Percentiles rank a stretch among this genome's conserved stretches.
Conservation (phyloP, 768 basidiomycete species). For the Cubamyces lactineus region DNA sequence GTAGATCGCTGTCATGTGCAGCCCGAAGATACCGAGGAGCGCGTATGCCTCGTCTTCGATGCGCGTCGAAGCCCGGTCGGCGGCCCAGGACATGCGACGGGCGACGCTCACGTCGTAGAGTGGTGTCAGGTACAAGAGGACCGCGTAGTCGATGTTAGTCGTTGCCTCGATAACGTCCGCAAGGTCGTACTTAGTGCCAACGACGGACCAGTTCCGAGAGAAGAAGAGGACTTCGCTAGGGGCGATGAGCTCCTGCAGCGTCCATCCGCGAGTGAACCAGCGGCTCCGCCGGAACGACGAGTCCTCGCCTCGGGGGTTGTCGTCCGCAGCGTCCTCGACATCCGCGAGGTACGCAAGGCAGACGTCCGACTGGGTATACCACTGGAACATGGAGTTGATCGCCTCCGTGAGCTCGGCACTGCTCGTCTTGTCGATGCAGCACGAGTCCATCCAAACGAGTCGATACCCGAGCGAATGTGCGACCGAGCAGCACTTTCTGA, state of each 20-base stretch:
- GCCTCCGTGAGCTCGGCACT: constrained; percentile 13
- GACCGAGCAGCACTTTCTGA: not conserved
- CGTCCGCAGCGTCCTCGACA: not conserved
- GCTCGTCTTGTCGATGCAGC: constrained; percentile 19
- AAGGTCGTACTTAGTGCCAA: constrained; percentile 2
- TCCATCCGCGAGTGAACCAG: constrained; percentile 4
- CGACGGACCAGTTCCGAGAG: not conserved
- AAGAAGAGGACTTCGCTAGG: not conserved
- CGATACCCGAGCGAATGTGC: not conserved
- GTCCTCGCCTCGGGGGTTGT: not conserved
- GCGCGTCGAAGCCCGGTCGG: not conserved
- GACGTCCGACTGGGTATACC: not conserved
- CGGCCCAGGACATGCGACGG: constrained; percentile 8
- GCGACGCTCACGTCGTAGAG: constrained; percentile 8
- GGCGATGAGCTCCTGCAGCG: constrained; percentile 6
- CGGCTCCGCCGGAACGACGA: not conserved
- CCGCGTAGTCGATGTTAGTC: not conserved
- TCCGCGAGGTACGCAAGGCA: constrained; percentile 5
- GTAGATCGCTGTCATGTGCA: constrained; percentile 2
- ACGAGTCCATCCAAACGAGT: constrained; percentile 12
- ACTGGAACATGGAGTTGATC: constrained; percentile 3
- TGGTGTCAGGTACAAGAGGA: not conserved
- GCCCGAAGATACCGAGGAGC: constrained; percentile 3
- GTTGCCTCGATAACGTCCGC: not conserved
- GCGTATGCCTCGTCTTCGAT: constrained; percentile 7